Conservation (phyloP, 202 grass and related monocot species). For the Panicum virgatum region DNA sequence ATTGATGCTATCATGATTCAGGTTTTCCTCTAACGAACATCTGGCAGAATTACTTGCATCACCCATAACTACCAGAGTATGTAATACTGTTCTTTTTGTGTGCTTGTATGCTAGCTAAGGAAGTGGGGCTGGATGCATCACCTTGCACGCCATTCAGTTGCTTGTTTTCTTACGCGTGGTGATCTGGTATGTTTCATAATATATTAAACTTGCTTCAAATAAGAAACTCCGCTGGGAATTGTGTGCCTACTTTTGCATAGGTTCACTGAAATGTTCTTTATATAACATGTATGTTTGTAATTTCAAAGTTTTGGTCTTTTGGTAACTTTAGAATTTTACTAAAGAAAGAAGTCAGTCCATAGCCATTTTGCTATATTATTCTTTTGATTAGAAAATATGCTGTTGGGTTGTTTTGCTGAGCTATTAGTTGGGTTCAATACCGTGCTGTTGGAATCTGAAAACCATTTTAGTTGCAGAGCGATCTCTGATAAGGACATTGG, state of each 20-base stretch:
- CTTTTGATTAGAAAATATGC: background rate
- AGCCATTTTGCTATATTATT: background rate
- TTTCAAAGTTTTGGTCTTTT: background rate
- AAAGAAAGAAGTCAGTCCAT: background rate
- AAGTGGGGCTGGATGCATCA: slow-evolving; percentile 99
- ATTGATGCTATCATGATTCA: slow-evolving; percentile 99
- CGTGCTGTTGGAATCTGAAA: background rate
- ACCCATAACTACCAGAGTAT: slow-evolving; percentile 20
- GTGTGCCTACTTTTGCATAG: background rate
- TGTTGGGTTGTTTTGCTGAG: background rate
- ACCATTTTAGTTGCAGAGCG: background rate
- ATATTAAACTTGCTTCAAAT: background rate
- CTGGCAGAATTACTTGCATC: slow-evolving; percentile 1
- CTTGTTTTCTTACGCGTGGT: slow-evolving; percentile 91
- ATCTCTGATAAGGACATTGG: background rate
- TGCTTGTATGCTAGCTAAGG: slow-evolving; percentile 52
- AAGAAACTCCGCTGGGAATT: background rate
- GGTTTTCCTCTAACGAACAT: slow-evolving; percentile 44
- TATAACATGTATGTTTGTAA: background rate
- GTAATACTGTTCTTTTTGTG: slow-evolving; percentile 6
- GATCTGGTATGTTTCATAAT: slow-evolving; percentile 79
- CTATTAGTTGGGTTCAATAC: background rate
- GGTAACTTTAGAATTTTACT: background rate
- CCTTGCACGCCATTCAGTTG: slow-evolving; percentile 92
- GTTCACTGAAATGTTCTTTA: background rate